Base-by-base conservation (phyloP, 1,139 yeast genomes). In the Tardiomyces blankii region DNA sequence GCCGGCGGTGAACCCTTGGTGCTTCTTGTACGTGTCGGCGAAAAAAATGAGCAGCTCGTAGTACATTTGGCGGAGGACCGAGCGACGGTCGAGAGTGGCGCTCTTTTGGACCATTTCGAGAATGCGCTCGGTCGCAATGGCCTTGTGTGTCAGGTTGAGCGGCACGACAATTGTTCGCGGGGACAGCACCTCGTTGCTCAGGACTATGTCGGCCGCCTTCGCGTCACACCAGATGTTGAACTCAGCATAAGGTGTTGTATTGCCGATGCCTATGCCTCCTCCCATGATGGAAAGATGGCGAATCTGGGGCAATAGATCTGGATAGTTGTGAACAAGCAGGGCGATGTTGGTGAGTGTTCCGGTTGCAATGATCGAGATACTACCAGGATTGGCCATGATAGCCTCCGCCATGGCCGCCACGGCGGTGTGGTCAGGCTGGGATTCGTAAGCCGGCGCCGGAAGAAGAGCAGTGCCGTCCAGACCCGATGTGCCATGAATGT, bases 221-320 rank as follows among this genome's bases (percentile, higher is more conserved):
- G 95, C 89, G 58, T 87, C 96, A 43, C 78, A 72, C 46, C 75
- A 74, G 42, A 83, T 70, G 61, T 87, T 87, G 68, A 85, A 87
- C 59, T 87, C 95, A n/a, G 94, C 81, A 44, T 68, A 70, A 11
- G 68, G 68, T 2, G 82, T 74, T 46, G 73, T 70, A 51, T 74
- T 74, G 4, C 63, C 63, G 35, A 52, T 21, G n/a, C 68, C 65
- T 51, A 80, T 64, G 0, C 80, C 81, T 2, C 89, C 91, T 4
- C 91, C 93, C 89, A 84, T 84, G 16, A 81, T 69, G n/a, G 84
- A 69, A 16, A 84, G 60, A 49, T 63, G 72, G 46, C 69, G 70
- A 46, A 84, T 66, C 46, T 72, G 67, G 1, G 60, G 43, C 46
- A 62, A 69, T 18, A 77, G 54, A 21, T 74, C 72, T 0, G 91